These are phyloP conservation scores for Spathaspora passalidarum DNA, from an alignment of 805 yeast genomes.

Conservation along the genomic window DNA sequence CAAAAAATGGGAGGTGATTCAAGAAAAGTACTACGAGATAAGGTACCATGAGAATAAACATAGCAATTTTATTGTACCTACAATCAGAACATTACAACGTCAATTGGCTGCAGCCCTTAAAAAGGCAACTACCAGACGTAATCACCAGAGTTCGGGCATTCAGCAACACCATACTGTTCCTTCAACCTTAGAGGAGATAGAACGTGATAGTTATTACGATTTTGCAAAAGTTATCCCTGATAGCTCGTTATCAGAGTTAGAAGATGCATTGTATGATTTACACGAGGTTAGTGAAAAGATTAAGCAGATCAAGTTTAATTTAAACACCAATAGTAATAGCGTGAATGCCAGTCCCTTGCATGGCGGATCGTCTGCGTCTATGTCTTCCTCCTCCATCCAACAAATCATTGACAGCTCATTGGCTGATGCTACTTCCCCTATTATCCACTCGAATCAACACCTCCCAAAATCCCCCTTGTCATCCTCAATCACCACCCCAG, in stretches of 20 bases:
- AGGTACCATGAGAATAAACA: constrained; percentile 10
- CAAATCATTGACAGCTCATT: neutral
- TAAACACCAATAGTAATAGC: neutral
- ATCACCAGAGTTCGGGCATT: constrained; percentile 8
- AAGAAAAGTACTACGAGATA: constrained; percentile 18
- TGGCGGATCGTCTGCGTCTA: neutral
- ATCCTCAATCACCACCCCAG: neutral
- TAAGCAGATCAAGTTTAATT: constrained; percentile 20
- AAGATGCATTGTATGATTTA: constrained; percentile 23
- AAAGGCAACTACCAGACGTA: constrained; percentile 19
- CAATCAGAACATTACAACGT: constrained; percentile 36
- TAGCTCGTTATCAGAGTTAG: constrained; percentile 25
- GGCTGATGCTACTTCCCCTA: neutral
- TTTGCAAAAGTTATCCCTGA: constrained; percentile 14
- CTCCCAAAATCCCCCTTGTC: neutral
- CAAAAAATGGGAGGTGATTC: constrained; percentile 34
- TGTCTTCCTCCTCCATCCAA: neutral
- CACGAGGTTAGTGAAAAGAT: constrained; percentile 30
- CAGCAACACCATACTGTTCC: constrained; percentile 6
- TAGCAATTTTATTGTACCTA: constrained; percentile 21
- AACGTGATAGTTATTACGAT: constrained; percentile 8
- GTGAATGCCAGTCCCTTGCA: neutral
- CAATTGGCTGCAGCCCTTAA: constrained; percentile 31
- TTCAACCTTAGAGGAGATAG: constrained; percentile 9
- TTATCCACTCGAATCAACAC: neutral